These are phyloP conservation scores for Fusarium chlamydosporum DNA, from an alignment of 2,329 filamentous ascomycete species.

Conservation along the genomic window DNA sequence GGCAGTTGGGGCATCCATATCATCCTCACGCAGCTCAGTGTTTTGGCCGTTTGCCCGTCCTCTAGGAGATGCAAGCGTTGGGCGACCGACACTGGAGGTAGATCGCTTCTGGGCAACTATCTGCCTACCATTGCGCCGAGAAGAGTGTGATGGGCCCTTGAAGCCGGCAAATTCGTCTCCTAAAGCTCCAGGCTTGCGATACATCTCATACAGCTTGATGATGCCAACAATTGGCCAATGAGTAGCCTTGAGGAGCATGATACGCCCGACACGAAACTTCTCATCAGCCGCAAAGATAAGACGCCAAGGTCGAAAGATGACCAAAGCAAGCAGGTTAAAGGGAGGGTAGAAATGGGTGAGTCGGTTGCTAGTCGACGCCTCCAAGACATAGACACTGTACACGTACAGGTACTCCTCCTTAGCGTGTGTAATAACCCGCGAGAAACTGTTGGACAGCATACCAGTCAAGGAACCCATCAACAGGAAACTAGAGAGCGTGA, in stretches of 20 bases:
- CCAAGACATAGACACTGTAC: conserved; percentile 75
- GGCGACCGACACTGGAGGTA: conserved; percentile 34
- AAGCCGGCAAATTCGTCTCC: conserved; percentile 64
- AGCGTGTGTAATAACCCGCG: conserved; percentile 72
- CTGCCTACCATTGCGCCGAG: conserved; percentile 42
- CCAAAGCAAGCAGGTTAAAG: conserved; percentile 80
- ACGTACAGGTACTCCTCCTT: conserved; percentile 85
- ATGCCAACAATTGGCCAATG: conserved; percentile 77
- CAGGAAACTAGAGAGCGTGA: conserved; percentile 82
- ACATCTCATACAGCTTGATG: conserved; percentile 76
- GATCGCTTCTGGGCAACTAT: conserved; percentile 40
- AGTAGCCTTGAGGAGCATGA: conserved; percentile 73
- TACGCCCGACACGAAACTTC: conserved; percentile 73
- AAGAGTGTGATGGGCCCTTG: conserved; percentile 60
- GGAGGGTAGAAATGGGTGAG: conserved; percentile 79
- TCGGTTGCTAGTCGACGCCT: conserved; percentile 76
- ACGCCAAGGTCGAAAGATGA: conserved; percentile 79
- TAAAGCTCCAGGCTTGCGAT: conserved; percentile 56
- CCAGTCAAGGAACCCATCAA: conserved; percentile 84
- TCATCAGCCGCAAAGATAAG: conserved; percentile 75
- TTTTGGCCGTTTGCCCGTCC: conserved; percentile 37
- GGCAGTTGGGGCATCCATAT: conserved; percentile 57
- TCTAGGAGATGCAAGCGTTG: conserved; percentile 37
- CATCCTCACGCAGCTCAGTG: conserved; percentile 52
- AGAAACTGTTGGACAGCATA: conserved; percentile 83